Evolutionary conservation across 352 stramenopile genomes (phyloP), one percentile per base, ranked within the genome.

Genomic region (Globisporangium camurandrum): DNA sequence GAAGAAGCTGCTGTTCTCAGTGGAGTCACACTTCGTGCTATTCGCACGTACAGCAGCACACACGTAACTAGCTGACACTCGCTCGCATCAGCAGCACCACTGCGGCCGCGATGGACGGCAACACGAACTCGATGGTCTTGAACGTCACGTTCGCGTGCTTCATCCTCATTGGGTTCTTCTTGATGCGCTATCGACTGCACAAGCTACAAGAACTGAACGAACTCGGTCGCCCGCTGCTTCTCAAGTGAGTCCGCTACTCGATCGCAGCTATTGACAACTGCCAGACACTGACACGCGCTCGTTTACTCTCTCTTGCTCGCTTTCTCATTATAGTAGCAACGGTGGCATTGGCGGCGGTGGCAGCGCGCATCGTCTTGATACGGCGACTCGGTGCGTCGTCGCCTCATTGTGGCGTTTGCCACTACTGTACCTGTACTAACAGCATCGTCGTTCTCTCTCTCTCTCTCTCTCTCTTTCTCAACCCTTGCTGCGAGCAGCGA

Each of bases 211-310:
- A 61, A 30, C 55, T 83, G 52, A 72, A 66, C 51, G 67, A 85
- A 46, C 59, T 87, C 19, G 61, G 65, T 38, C 67, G 66, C 2
- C 75, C 75, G 17, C 51, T 87, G 51, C 64, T 87, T 14, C 57
- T 59, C 40, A 67, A 68, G 75, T 87, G 64, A 31, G 62, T 66
- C n/a, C n/a, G n/a, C n/a, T n/a, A n/a, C n/a, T n/a, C n/a, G n/a
- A n/a, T n/a, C 11, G 9, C 37, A 42, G 22, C 3, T 23, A 60
- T 38, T 10, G 17, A 38, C 33, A 19, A 17, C 20, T 27, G 20
- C 30, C 14, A 17, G 46, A 12, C 36, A 23, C 36, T 26, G 14
- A 22, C 14, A 10, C 16, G 3, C 17, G 14, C 17, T 3, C 36
- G 36, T 22, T 14, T 19, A 12, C 16, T 23, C 36, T 41, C 36